Evolutionary conservation across 495 filamentous ascomycete genomes (phyloP).

Genomic region (Lophiotrema nucula): DNA sequence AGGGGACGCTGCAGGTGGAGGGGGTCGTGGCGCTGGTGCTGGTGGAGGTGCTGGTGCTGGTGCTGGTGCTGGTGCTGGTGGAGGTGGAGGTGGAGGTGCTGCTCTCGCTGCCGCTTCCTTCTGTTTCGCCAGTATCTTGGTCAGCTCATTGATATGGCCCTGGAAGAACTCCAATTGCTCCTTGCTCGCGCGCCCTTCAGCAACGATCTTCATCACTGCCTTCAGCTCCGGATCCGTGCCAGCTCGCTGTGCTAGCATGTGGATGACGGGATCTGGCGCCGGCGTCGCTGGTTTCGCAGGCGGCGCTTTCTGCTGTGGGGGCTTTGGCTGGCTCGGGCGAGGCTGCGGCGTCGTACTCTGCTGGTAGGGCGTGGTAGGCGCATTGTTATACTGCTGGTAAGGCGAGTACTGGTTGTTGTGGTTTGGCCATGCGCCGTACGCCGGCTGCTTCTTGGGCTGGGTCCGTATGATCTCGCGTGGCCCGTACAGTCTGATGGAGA

Average conservation of each 20-base stretch:
- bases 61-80: conserved; percentile 6
- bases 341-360: conserved; percentile 19
- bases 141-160: conserved; percentile 86
- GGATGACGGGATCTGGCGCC: conserved; percentile 85
- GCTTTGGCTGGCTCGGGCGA: conserved; percentile 18
- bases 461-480: conserved; percentile 62
- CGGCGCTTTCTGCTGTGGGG: conserved; percentile 37
- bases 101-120: conserved; percentile 25
- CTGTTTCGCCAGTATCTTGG: conserved; percentile 54
- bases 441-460: conserved; percentile 31
- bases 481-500: conserved; percentile 81
- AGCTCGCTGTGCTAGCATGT: conserved; percentile 83
- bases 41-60: conserved; percentile 8
- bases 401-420: conserved; percentile 20
- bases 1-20: conserved; percentile 4
- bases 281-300: conserved; percentile 31
- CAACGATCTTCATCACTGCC: conserved; percentile 93
- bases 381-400: conserved; percentile 22
- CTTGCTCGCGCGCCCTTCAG: conserved; percentile 75
- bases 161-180: conserved; percentile 87
- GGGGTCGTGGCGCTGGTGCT: background rate
- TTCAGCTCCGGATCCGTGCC: conserved; percentile 85
- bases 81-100: conserved; percentile 14
- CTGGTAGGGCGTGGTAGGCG: conserved; percentile 3
- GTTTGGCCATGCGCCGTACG: conserved; percentile 28